phyloP scores from a whole-genome alignment of 1,284 basidiomycete species.

The Pyrrhoderma lamaoense region DNA sequence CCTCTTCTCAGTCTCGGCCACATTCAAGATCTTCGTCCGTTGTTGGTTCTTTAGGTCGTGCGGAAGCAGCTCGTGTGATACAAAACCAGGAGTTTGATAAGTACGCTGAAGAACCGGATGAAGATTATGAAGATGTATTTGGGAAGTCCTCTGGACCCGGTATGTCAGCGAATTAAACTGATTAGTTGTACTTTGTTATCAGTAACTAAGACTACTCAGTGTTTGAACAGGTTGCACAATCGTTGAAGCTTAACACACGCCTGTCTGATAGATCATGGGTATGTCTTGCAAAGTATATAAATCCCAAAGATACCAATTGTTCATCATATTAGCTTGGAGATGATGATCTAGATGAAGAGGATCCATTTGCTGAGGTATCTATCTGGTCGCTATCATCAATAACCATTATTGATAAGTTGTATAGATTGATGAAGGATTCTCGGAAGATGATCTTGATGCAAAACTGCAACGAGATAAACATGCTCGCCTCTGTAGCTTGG shows the following conservation, averaged over 20 bases:
- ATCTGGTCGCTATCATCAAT: constrained; percentile 3
- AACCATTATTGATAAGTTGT: neutral
- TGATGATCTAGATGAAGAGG: constrained; percentile 79
- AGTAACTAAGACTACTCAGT: constrained; percentile 29
- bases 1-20: constrained; percentile 21
- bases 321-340: constrained; percentile 53
- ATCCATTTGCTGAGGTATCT: constrained; percentile 86
- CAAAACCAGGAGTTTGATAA: constrained; percentile 64
- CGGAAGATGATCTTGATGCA: constrained; percentile 81
- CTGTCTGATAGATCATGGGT: constrained; percentile 87
- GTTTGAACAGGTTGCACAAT: constrained; percentile 55
- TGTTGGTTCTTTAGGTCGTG: constrained; percentile 55
- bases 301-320: constrained; percentile 8
- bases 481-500: constrained; percentile 74
- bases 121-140: constrained; percentile 91
- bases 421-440: constrained; percentile 86
- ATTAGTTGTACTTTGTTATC: constrained; percentile 4
- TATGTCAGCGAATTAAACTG: constrained; percentile 30
- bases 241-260: constrained; percentile 74
- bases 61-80: constrained; percentile 44
- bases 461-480: constrained; percentile 88
- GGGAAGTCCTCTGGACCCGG: constrained; percentile 61
- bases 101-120: constrained; percentile 77
- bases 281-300: neutral
- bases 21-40: constrained; percentile 50